A percentile compares a stretch with the other conserved stretches of the same genome.
Evolutionary conservation across 2,329 filamentous ascomycete species (phyloP).

Genomic region (Chalara sp.): DNA sequence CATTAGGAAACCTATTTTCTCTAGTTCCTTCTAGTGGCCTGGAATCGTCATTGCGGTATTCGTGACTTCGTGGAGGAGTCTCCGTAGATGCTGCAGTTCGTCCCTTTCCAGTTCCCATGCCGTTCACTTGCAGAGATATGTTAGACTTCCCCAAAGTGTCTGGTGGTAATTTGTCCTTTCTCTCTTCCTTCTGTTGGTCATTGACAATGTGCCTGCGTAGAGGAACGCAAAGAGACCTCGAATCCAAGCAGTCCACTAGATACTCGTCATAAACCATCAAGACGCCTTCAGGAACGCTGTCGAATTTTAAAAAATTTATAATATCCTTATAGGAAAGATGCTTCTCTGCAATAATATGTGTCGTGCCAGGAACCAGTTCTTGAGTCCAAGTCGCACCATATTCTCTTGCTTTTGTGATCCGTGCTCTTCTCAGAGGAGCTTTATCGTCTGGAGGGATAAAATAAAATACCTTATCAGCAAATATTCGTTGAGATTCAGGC

Average conservation of each 20-base stretch:
- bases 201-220: too few species aligned
- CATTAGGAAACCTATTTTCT: too few species aligned
- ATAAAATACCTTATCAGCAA: constrained; percentile 57
- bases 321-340: constrained; percentile 57
- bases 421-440: constrained; percentile 55
- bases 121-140: constrained; percentile 41
- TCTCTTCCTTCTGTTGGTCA: too few species aligned
- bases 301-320: constrained; percentile 42
- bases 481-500: constrained; percentile 48
- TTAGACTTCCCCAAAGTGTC: constrained; percentile 3
- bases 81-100: constrained; percentile 32
- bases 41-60: constrained; percentile 12
- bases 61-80: constrained; percentile 30
- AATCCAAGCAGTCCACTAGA: constrained; percentile 56
- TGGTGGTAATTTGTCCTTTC: too few species aligned
- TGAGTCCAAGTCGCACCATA: constrained; percentile 69
- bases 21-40: neutral
- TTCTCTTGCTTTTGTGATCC: constrained; percentile 69
- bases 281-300: constrained; percentile 30
- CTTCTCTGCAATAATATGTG: constrained; percentile 76
- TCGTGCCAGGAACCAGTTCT: constrained; percentile 49
- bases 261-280: constrained; percentile 63
- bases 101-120: constrained; percentile 30
- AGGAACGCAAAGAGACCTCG: too few species aligned
- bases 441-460: constrained; percentile 80